Base-by-base conservation (phyloP, 345 rosid genomes). In the Gynandropsis gynandra region DNA sequence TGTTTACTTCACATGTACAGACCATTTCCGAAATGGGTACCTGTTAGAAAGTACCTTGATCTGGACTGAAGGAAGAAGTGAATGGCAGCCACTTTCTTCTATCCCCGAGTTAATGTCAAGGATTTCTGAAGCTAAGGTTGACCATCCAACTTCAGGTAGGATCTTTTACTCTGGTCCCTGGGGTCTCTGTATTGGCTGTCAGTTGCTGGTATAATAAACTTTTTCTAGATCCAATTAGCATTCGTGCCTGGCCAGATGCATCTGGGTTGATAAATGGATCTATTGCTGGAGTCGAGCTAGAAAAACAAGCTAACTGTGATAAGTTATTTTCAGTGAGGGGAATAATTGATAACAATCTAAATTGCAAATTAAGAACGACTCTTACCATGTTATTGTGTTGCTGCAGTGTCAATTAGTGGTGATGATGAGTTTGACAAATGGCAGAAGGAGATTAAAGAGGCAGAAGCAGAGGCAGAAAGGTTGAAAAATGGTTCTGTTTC, bases 361-460 rank as follows among this genome's bases (percentile, higher is more conserved):
- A n/a, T 50, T 52, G 54, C 36, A 39, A 44, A 40, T 42, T 39
- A 50, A 35, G 59, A 36, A 44, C 1, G 47, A 50, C 5, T 33
- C 66, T 73, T 59, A n/a, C n/a, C n/a, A 29, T 59, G 51, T 52
- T 35, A 42, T 72, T 48, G 50, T 7, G 8, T 53, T 54, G 49
- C 12, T 66, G 72, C 78, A 92, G 98, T 54, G 47, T 55, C 68
- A 4, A n/a, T 68, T 27, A 65, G 59, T 58, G 65, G 58, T 42
- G 81, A 77, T 34, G 85, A 80, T 56, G 97, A 85, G 74, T 88
- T 81, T 74, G 88, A 78, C 71, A 88, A 81, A 64, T 88, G 97
- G 94, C 84, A 85, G 66, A 74, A 54, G 64, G 99, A 88, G 79
- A 74, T 92, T 49, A 65, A 39, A 54, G 78, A 81, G 72, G 86